phyloP scores from a whole-genome alignment of 2,329 filamentous ascomycete genomes.

The Ophiognomonia clavigignenti-juglandacearum region DNA sequence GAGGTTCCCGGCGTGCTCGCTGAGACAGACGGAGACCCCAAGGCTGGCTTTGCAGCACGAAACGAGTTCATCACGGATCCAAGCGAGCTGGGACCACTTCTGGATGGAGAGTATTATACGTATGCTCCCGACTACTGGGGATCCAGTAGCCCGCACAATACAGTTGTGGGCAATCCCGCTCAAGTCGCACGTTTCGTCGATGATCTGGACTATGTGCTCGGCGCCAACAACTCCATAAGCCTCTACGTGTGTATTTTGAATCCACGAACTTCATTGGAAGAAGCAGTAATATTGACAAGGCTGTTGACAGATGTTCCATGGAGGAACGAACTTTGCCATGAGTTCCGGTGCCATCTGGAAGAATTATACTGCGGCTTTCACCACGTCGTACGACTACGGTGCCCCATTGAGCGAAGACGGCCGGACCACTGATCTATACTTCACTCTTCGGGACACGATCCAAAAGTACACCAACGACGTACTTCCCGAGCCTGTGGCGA shows the following conservation, averaged over 20 bases:
- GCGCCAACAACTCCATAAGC: conserved; percentile 37
- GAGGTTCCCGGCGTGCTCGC: conserved; percentile 39
- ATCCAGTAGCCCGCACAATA: conserved; percentile 30
- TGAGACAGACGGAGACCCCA: conserved; percentile 39
- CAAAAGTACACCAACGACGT: conserved; percentile 29
- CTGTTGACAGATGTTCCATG: conserved; percentile 41
- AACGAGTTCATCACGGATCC: conserved; percentile 38
- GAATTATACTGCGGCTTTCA: conserved; percentile 34
- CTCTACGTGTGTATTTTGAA: conserved; percentile 29
- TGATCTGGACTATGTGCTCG: conserved; percentile 34
- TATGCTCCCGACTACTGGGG: conserved; percentile 40
- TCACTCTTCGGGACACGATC: conserved; percentile 34
- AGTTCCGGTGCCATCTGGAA: conserved; percentile 40
- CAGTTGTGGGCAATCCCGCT: conserved; percentile 23
- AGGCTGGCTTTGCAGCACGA: conserved; percentile 33
- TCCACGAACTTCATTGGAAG: no score
- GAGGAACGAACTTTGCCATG: conserved; percentile 46
- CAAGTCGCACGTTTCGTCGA: conserved; percentile 22
- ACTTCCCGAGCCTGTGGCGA: conserved; percentile 32
- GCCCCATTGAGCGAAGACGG: conserved; percentile 46
- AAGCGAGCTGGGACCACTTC: conserved; percentile 36
- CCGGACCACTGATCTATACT: conserved; percentile 38
- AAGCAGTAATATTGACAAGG: not conserved
- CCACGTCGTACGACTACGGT: conserved; percentile 46
- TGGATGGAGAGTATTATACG: conserved; percentile 47